A percentile compares a stretch with the other conserved stretches of the same genome.
Conservation (phyloP, 2,329 filamentous ascomycete species). For the Sporothrix brunneoviolacea region DNA sequence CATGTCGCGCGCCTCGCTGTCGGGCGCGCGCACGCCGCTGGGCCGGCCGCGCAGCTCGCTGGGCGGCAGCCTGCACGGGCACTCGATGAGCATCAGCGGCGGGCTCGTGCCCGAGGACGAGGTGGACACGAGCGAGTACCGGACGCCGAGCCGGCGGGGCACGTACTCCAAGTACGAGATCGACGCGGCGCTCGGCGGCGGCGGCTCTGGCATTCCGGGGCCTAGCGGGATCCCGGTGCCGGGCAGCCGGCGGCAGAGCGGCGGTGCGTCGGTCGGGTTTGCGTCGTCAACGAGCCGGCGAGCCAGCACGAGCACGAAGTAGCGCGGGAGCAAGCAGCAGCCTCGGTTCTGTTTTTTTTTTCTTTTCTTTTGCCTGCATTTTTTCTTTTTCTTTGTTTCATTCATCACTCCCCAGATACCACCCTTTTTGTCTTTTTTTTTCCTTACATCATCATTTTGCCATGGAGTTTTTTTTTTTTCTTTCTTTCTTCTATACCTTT, state of each 20-base stretch:
- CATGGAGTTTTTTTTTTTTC: conserved; percentile 9
- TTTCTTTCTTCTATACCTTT: not conserved
- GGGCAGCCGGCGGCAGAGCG: conserved; percentile 31
- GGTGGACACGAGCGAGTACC: conserved; percentile 35
- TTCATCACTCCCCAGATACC: conserved; percentile 11
- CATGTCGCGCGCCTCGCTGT: conserved; percentile 57
- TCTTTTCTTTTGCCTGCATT: conserved; percentile 1
- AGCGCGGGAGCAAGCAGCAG: not conserved
- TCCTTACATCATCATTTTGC: conserved; percentile 10
- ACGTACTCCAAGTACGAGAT: conserved; percentile 45
- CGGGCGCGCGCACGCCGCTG: conserved; percentile 57
- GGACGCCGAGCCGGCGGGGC: conserved; percentile 50
- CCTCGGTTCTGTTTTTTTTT: not conserved
- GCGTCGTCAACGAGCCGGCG: conserved; percentile 9
- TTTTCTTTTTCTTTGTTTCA: conserved; percentile 1
- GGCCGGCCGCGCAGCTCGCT: conserved; percentile 67
- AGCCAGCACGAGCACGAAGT: conserved; percentile 32
- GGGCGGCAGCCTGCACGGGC: conserved; percentile 54
- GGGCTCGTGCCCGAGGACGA: conserved; percentile 38
- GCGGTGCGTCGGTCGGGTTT: conserved; percentile 6
- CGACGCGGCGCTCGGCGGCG: conserved; percentile 29
- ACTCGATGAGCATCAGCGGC: conserved; percentile 43
- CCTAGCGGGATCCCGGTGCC: conserved; percentile 33
- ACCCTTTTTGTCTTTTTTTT: not conserved
- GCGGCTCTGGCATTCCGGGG: conserved; percentile 28